Conservation (phyloP, 1,284 basidiomycete species). For the Malassezia obtusa region DNA sequence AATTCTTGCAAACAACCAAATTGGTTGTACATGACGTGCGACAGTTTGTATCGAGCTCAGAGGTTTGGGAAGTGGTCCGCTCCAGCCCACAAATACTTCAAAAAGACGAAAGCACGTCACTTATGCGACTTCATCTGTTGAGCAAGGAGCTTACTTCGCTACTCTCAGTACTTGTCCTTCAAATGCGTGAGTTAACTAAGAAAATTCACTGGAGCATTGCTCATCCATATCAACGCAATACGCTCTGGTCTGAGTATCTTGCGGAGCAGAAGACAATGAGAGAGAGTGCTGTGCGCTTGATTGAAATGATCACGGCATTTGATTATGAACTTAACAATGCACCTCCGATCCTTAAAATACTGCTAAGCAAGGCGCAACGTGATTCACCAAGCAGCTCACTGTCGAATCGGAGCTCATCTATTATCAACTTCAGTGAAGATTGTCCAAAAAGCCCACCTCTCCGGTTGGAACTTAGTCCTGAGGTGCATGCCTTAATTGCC, state of each 20-base stretch:
- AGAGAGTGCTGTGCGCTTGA: background rate
- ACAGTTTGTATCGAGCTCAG: background rate
- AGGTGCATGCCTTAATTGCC: background rate
- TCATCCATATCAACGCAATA: background rate
- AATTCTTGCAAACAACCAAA: background rate
- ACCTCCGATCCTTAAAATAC: background rate
- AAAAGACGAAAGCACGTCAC: background rate
- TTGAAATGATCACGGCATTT: background rate
- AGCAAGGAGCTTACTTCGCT: background rate
- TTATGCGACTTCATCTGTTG: background rate
- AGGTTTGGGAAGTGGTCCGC: background rate
- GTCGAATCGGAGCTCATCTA: too few relatives aligned
- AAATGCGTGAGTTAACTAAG: conserved; percentile 5
- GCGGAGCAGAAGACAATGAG: background rate
- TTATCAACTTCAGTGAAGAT: too few relatives aligned
- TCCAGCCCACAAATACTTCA: background rate
- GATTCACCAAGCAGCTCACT: too few relatives aligned
- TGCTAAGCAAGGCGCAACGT: background rate
- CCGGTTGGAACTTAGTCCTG: background rate
- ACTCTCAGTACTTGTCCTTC: background rate
- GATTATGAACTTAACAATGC: background rate
- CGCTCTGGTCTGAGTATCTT: too few relatives aligned
- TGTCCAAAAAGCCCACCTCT: background rate
- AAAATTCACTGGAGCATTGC: conserved; percentile 30
- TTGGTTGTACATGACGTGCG: background rate